Conservation (phyloP, 352 stramenopile species). For the Pythium insidiosum region DNA sequence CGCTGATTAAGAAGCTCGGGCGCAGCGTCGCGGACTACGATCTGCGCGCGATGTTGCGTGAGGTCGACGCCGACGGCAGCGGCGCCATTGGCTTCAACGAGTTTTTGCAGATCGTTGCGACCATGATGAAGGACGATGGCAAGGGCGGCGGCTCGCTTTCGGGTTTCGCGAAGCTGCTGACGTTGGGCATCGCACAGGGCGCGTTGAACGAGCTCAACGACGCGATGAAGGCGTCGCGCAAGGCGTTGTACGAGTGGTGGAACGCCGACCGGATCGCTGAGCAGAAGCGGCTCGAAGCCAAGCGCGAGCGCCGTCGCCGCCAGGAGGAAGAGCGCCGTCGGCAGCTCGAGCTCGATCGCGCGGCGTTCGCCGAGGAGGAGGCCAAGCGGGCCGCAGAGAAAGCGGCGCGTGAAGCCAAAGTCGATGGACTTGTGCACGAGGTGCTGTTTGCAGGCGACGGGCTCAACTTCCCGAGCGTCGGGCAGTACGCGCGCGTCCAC, state of each 20-base stretch:
- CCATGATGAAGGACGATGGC: constrained; percentile 32
- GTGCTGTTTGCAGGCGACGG: constrained; percentile 50
- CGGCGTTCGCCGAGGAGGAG: constrained; percentile 31
- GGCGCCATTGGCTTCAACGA: constrained; percentile 65
- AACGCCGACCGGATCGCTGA: constrained; percentile 60
- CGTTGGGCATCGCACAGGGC: constrained; percentile 51
- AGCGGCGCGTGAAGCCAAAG: constrained; percentile 21
- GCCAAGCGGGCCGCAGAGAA: constrained; percentile 33
- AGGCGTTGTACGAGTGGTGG: constrained; percentile 53
- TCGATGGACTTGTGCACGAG: constrained; percentile 41
- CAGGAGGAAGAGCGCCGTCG: constrained; percentile 37
- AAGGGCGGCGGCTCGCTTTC: constrained; percentile 18
- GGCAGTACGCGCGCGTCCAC: constrained; percentile 68
- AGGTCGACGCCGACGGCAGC: constrained; percentile 61
- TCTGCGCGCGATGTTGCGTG: constrained; percentile 41
- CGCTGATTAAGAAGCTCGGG: constrained; percentile 53
- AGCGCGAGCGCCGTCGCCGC: constrained; percentile 37
- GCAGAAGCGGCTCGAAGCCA: constrained; percentile 47
- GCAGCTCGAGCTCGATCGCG: constrained; percentile 33
- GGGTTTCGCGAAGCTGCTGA: constrained; percentile 41
- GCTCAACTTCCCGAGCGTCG: constrained; percentile 38
- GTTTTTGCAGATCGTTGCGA: constrained; percentile 58
- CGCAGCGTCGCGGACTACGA: constrained; percentile 34
- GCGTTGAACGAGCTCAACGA: constrained; percentile 58
- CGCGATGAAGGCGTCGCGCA: constrained; percentile 36